Percentiles rank a stretch among this genome's conserved stretches.
Conservation (phyloP, 2,329 filamentous ascomycete genomes). For the Neofusicoccum umdonicola region DNA sequence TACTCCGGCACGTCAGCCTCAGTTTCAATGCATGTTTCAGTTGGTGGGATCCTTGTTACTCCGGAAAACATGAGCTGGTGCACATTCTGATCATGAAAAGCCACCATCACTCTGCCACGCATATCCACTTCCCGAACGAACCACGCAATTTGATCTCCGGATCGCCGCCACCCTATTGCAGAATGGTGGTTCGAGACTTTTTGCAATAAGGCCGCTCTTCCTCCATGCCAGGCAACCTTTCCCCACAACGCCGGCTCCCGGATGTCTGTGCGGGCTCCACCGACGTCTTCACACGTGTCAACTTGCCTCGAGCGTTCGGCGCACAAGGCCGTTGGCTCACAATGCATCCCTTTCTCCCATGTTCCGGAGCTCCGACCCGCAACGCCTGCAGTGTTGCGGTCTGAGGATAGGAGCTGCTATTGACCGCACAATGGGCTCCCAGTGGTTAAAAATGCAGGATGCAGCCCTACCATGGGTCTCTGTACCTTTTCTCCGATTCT, state of each 20-base stretch:
- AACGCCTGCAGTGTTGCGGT: slow-evolving; percentile 5
- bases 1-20: too few relatives aligned
- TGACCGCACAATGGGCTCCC: background rate
- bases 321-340: slow-evolving; percentile 7
- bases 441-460: background rate
- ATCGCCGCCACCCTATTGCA: background rate
- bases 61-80: too few relatives aligned
- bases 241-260: slow-evolving; percentile 10
- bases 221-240: background rate
- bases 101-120: too few relatives aligned
- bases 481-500: background rate
- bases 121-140: background rate
- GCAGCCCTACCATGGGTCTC: background rate
- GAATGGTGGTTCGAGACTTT: background rate
- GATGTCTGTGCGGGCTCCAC: slow-evolving; percentile 15
- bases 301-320: background rate
- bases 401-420: background rate
- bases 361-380: background rate
- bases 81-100: too few relatives aligned
- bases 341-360: background rate
- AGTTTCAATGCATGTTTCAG: too few relatives aligned
- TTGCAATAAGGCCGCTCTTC: background rate
- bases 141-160: background rate
- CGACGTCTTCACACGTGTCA: slow-evolving; percentile 8
- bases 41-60: too few relatives aligned